These are phyloP conservation scores for Verticillium isaacii DNA, from an alignment of 2,329 filamentous ascomycete species.

Conservation along the genomic window DNA sequence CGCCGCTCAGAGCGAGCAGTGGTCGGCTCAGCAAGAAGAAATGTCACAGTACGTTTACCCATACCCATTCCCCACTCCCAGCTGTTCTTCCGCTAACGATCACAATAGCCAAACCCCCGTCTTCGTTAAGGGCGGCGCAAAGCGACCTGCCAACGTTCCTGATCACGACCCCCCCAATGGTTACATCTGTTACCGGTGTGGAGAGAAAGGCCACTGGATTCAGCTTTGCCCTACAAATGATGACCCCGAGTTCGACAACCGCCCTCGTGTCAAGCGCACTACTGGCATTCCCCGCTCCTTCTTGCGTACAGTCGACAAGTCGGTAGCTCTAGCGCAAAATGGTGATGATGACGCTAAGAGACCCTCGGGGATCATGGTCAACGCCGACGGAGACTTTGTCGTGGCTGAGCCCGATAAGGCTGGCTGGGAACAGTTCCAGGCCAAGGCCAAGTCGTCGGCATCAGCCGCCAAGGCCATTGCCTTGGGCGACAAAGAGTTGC, in stretches of 20 bases:
- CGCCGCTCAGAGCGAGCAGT: conserved; percentile 82
- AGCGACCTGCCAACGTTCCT: conserved; percentile 71
- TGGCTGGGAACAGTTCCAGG: conserved; percentile 95
- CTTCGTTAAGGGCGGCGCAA: conserved; percentile 52
- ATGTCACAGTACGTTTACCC: conserved; percentile 66
- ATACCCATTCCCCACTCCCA: neutral
- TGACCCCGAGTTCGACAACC: conserved; percentile 91
- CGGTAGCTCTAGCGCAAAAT: conserved; percentile 67
- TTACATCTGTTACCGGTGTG: conserved; percentile 94
- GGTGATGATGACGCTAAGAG: conserved; percentile 76
- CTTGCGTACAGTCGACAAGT: conserved; percentile 92
- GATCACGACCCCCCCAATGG: conserved; percentile 90
- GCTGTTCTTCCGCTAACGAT: conserved; percentile 16
- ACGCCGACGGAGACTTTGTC: conserved; percentile 95
- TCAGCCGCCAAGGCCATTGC: conserved; percentile 74
- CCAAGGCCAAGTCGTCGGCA: conserved; percentile 82
- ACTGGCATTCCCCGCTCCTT: conserved; percentile 96
- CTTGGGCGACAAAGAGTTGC: conserved; percentile 78
- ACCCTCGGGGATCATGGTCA: conserved; percentile 90
- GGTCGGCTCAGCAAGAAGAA: conserved; percentile 88
- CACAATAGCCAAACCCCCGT: conserved; percentile 54
- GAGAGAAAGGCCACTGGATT: conserved; percentile 99
- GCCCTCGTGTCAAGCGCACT: conserved; percentile 88
- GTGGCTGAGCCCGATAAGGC: conserved; percentile 93
- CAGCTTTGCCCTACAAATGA: conserved; percentile 98